phyloP scores from a whole-genome alignment of 192 early-diverging fungal species.

The Podila horticola region DNA sequence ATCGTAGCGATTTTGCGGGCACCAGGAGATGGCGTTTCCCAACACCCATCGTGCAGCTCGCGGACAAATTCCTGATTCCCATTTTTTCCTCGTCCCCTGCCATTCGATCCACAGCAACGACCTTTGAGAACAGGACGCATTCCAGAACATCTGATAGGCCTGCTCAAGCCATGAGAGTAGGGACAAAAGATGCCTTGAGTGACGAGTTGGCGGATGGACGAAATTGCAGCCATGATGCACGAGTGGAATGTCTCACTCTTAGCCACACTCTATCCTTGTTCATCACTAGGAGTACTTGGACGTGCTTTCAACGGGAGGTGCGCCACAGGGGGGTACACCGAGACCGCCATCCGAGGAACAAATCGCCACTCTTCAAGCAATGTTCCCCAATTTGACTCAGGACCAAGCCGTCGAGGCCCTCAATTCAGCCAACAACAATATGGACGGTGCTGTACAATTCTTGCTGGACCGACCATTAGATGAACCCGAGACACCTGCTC shows the following conservation, averaged over 20 bases:
- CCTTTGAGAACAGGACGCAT: conserved; percentile 42
- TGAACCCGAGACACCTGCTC: not conserved
- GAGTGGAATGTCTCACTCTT: not conserved
- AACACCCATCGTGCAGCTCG: conserved; percentile 30
- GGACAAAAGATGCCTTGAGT: not conserved
- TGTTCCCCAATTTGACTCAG: conserved; percentile 65
- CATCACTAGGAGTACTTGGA: conserved; percentile 38
- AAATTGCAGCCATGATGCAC: too few species aligned
- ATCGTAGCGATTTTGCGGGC: conserved; percentile 59
- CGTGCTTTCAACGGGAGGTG: conserved; percentile 46
- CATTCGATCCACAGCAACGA: conserved; percentile 52
- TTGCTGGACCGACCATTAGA: conserved; percentile 42
- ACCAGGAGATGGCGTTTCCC: conserved; percentile 68
- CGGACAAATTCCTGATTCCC: conserved; percentile 56
- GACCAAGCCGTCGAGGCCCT: conserved; percentile 61
- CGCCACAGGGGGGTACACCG: conserved; percentile 38
- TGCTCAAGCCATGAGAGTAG: conserved; percentile 47
- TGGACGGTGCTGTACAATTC: conserved; percentile 65
- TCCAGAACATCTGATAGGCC: conserved; percentile 51
- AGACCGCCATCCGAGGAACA: conserved; percentile 54
- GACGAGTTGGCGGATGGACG: too few species aligned
- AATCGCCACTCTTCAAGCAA: conserved; percentile 58
- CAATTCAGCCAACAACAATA: conserved; percentile 64
- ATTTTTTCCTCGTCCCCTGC: conserved; percentile 59
- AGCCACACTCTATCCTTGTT: not conserved